Conservation (phyloP, 2,329 filamentous ascomycete species). For the Blumeriella jaapii region DNA sequence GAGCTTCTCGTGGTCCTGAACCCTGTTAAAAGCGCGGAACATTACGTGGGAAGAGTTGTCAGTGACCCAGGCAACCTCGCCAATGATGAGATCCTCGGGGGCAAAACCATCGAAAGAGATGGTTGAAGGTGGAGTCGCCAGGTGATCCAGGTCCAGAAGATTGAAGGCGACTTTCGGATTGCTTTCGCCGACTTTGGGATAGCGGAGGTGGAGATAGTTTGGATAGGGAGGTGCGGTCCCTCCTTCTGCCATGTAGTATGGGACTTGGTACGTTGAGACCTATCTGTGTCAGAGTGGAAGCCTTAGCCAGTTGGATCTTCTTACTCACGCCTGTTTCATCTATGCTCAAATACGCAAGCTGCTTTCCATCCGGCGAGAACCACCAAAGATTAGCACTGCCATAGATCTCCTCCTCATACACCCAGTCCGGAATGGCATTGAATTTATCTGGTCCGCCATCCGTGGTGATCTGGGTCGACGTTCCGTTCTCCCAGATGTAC, state of each 20-base stretch:
- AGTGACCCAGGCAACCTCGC: conserved; percentile 58
- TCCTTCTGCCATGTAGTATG: conserved; percentile 56
- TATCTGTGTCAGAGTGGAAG: too few species aligned
- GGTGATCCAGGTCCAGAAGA: conserved; percentile 38
- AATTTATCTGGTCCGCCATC: conserved; percentile 52
- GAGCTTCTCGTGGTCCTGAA: conserved; percentile 53
- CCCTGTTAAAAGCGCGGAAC: conserved; percentile 56
- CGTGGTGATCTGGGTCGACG: conserved; percentile 38
- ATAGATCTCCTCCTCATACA: conserved; percentile 49
- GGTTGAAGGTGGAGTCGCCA: conserved; percentile 32
- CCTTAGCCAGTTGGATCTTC: not conserved
- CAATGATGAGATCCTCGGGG: conserved; percentile 50
- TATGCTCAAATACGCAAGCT: conserved; percentile 44
- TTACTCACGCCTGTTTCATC: conserved; percentile 50
- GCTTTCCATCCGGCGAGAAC: conserved; percentile 45
- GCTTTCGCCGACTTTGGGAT: conserved; percentile 57
- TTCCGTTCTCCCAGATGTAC: conserved; percentile 44
- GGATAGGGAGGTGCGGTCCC: conserved; percentile 55
- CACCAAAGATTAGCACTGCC: conserved; percentile 39
- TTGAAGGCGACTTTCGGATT: conserved; percentile 55
- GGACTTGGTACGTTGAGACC: conserved; percentile 47
- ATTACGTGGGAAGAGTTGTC: conserved; percentile 46
- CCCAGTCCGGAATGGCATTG: conserved; percentile 54
- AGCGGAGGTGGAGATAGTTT: conserved; percentile 48
- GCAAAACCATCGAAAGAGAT: conserved; percentile 46